These are phyloP conservation scores for Barnettozyma wickerhamii DNA, from an alignment of 805 yeast species.

Conservation along the genomic window DNA sequence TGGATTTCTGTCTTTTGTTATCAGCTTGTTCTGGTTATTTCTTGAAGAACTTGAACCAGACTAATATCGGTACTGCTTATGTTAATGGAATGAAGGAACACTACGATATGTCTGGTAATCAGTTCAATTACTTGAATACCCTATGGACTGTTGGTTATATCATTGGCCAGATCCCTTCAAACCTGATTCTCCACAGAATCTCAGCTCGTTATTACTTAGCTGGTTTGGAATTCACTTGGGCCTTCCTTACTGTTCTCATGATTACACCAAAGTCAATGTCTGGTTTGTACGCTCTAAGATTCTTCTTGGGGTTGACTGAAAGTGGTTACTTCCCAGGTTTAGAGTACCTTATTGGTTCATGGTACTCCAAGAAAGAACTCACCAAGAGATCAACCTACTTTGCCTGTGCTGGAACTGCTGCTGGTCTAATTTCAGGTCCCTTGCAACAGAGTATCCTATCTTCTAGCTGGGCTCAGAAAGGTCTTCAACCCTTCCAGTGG, in stretches of 20 bases:
- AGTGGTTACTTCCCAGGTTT: constrained; percentile 45
- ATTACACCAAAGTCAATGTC: constrained; percentile 21
- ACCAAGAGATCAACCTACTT: constrained; percentile 31
- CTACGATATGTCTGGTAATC: constrained; percentile 36
- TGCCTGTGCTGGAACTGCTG: constrained; percentile 30
- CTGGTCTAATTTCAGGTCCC: constrained; percentile 30
- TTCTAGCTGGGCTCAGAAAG: constrained; percentile 13
- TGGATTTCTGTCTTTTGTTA: constrained; percentile 35
- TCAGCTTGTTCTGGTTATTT: constrained; percentile 43
- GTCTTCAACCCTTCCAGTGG: constrained; percentile 34
- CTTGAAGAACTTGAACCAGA: constrained; percentile 39
- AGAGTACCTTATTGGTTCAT: constrained; percentile 37
- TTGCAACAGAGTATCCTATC: constrained; percentile 30
- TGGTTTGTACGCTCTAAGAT: constrained; percentile 29
- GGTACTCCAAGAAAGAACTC: constrained; percentile 32
- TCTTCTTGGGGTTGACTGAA: constrained; percentile 38
- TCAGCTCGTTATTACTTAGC: constrained; percentile 42
- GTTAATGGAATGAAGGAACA: constrained; percentile 44
- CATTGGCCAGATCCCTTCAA: constrained; percentile 45
- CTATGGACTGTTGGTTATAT: constrained; percentile 47
- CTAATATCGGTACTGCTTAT: constrained; percentile 40
- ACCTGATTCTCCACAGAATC: constrained; percentile 34
- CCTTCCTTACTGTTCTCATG: constrained; percentile 33
- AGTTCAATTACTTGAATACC: constrained; percentile 40
- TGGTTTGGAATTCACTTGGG: constrained; percentile 42